A percentile compares a stretch with the other conserved stretches of the same genome.
Evolutionary conservation across 345 rosid genomes (phyloP).

Genomic region (Bretschneidera sinensis): DNA sequence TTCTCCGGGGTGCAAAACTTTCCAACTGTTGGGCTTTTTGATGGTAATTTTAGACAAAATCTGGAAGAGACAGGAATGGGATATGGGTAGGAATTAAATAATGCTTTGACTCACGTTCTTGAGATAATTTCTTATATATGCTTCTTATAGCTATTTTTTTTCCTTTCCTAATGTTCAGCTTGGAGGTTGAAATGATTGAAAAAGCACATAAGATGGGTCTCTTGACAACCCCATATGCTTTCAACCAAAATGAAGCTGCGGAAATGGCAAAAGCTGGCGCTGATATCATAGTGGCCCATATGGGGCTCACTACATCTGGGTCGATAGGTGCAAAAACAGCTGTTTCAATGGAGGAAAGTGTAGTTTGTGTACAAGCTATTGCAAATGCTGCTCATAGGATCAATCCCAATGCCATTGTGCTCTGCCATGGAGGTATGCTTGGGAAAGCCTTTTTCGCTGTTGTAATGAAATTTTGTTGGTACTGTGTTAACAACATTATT

Average conservation of each 20-base stretch:
- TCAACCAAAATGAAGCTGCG: constrained; percentile 60
- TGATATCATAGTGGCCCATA: constrained; percentile 89
- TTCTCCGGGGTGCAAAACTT: constrained; percentile 92
- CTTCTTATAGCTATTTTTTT: not conserved
- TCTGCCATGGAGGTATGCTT: constrained; percentile 88
- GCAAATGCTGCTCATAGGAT: constrained; percentile 70
- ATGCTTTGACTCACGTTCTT: constrained; percentile 6
- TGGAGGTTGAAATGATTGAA: constrained; percentile 85
- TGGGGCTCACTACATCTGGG: constrained; percentile 93
- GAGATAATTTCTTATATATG: constrained; percentile 1
- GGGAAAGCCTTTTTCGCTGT: not conserved
- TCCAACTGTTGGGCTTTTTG: constrained; percentile 95
- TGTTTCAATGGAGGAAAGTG: constrained; percentile 71
- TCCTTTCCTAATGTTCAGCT: constrained; percentile 30
- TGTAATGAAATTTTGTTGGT: not conserved
- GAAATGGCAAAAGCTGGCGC: constrained; percentile 97
- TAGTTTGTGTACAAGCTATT: constrained; percentile 70
- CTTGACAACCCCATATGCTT: constrained; percentile 90
- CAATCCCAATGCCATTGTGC: constrained; percentile 57
- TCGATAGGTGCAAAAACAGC: constrained; percentile 89
- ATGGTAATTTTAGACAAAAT: constrained; percentile 89
- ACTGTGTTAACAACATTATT: not conserved
- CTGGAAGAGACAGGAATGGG: constrained; percentile 99
- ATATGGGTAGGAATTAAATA: constrained; percentile 58
- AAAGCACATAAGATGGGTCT: constrained; percentile 86